Evolutionary conservation across 768 basidiomycete genomes (phyloP).

Genomic region (Coprinopsis cinerea): DNA sequence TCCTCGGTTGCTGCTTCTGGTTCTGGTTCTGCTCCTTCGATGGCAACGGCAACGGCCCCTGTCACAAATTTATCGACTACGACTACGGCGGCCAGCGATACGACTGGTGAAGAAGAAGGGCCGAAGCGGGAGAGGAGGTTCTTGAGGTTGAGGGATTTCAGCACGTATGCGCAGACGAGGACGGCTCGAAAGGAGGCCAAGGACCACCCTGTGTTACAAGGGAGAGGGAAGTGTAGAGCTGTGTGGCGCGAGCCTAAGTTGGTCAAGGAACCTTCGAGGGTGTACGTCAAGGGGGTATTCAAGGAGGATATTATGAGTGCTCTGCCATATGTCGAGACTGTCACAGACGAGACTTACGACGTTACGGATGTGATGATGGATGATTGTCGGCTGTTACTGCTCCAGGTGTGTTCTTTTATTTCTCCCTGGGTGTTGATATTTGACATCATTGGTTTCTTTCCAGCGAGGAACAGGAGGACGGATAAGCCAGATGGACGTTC

Average conservation of each 20-base stretch:
- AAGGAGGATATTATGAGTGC: conserved; percentile 39
- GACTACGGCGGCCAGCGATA: background rate
- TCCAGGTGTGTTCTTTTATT: conserved; percentile 32
- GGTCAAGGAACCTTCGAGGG: conserved; percentile 35
- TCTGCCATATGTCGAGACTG: conserved; percentile 46
- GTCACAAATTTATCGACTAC: background rate
- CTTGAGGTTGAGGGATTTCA: conserved; percentile 28
- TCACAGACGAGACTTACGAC: conserved; percentile 41
- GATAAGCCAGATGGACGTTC: conserved; percentile 36
- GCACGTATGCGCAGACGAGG: conserved; percentile 23
- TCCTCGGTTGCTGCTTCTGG: no score
- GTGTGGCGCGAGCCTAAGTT: conserved; percentile 30
- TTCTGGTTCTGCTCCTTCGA: no score
- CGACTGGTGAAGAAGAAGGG: background rate
- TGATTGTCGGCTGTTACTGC: conserved; percentile 40
- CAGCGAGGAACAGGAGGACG: conserved; percentile 34
- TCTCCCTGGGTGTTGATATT: background rate
- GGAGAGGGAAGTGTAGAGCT: conserved; percentile 22
- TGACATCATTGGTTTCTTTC: conserved; percentile 3
- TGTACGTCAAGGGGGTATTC: conserved; percentile 40
- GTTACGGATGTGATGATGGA: conserved; percentile 57
- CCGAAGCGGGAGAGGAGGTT: conserved; percentile 14
- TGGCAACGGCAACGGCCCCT: background rate
- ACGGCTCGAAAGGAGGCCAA: conserved; percentile 7
- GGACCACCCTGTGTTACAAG: conserved; percentile 10